Base-by-base conservation (phyloP, 345 rosid genomes). In the Turnera subulata region DNA sequence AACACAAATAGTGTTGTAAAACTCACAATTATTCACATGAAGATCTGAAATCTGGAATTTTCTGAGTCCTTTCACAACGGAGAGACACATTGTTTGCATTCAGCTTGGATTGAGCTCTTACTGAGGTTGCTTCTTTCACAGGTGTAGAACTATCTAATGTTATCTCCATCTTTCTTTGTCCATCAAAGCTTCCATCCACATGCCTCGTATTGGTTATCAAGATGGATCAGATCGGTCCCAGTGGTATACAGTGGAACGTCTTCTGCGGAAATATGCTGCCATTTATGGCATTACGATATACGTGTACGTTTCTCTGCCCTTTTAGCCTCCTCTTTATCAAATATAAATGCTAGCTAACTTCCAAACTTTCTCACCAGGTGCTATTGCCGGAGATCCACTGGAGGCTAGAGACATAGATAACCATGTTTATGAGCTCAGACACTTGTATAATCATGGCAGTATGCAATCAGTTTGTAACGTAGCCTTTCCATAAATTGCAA, bases 231-330 rank as follows among this genome's bases (percentile, higher is more conserved):
- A 80, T 62, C 80, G 82, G 20, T 80, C 94, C 8, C 89, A 79
- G 64, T 91, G 97, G 97, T 91, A 91, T 58, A 68, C 84, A 0
- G 80, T 87, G 58, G 96, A 91, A 66, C 96, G 94, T 19, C 89
- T 91, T 55, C 88, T 85, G 20, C 82, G 88, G 57, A 88, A 91
- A 79, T 88, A 84, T 66, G 85, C 96, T 6, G 63, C 96, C 55
- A 64, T 78, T 59, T 80, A 77, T 38, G 82, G 82, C 59, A 69
- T 85, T 53, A 75, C 71, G 62, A 85, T 91, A 50, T 84, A 59
- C 52, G 96, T 85, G 97, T 91, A 84, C 42, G 84, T 16, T 54
- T 43, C 25, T 26, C 19, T 20, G 46, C 22, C 38, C 0, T 8
- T 25, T 6, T 15, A 23, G 11, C 15, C 1, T 21, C 24, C 6